Conservation (phyloP, 139 green algal genomes). For the Coelastrella sp. region DNA sequence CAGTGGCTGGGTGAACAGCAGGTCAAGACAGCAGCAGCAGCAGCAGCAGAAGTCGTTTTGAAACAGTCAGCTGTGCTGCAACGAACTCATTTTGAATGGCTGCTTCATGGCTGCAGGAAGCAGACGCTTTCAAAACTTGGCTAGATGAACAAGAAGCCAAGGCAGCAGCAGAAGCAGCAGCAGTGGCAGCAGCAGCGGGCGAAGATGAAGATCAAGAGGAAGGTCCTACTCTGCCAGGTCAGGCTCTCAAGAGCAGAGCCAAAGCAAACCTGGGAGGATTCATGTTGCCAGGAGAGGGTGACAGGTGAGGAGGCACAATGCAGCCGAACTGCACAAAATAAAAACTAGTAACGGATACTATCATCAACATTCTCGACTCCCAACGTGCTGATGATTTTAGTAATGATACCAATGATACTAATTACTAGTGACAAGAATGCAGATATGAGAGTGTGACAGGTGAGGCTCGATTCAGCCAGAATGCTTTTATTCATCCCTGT, state of each 20-base stretch:
- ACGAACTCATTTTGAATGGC: too few relatives aligned
- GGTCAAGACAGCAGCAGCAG: too few relatives aligned
- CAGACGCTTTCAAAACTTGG: conserved; percentile 69
- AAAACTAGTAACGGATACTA: not conserved
- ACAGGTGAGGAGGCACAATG: conserved; percentile 21
- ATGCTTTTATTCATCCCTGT: too few relatives aligned
- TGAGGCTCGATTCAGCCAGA: too few relatives aligned
- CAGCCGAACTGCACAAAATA: not conserved
- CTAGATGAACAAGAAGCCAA: conserved; percentile 54
- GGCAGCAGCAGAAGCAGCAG: not conserved
- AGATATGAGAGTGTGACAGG: too few relatives aligned
- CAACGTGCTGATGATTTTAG: too few relatives aligned
- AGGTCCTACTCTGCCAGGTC: conserved; percentile 69
- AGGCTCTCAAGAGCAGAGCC: conserved; percentile 1
- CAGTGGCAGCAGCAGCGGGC: not conserved
- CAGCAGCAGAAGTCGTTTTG: too few relatives aligned
- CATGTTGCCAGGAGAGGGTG: conserved; percentile 51
- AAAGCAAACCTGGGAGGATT: conserved; percentile 35
- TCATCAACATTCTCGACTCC: not conserved
- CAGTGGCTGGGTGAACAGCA: too few relatives aligned
- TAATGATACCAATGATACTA: too few relatives aligned
- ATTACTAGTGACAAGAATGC: too few relatives aligned
- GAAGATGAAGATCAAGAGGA: conserved; percentile 58
- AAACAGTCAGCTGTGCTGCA: too few relatives aligned
- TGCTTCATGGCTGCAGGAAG: conserved; percentile 55